Conservation (phyloP, 2,329 filamentous ascomycete genomes). For the Bipolaris bicolor region DNA sequence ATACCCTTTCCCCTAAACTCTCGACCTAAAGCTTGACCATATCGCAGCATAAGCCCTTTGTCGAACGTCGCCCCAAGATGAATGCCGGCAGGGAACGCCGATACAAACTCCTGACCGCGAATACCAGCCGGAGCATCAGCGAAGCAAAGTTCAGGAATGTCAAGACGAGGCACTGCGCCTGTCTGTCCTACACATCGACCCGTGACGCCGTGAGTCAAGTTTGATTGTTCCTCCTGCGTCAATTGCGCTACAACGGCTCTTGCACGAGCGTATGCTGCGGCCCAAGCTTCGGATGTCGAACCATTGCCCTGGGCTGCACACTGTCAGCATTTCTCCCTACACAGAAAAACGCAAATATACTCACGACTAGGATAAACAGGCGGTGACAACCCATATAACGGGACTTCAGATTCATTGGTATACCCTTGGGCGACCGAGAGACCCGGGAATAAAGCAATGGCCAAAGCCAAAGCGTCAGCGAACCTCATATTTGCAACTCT, state of each 20-base stretch:
- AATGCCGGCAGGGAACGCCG: constrained; percentile 39
- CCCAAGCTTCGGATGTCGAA: constrained; percentile 32
- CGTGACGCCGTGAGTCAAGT: constrained; percentile 45
- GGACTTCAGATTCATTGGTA: constrained; percentile 38
- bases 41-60: constrained; percentile 70
- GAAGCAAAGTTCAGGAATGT: constrained; percentile 49
- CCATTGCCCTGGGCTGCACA: constrained; percentile 32
- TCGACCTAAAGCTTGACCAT: constrained; percentile 70
- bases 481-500: constrained; percentile 16
- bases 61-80: constrained; percentile 71
- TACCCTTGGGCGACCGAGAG: constrained; percentile 25
- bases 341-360: background rate
- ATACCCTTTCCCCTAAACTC: constrained; percentile 75
- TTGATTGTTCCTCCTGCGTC: constrained; percentile 53
- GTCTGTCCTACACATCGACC: constrained; percentile 46
- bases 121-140: constrained; percentile 48
- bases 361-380: constrained; percentile 41
- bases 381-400: constrained; percentile 37
- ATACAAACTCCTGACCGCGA: constrained; percentile 40
- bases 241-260: constrained; percentile 49
- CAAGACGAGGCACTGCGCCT: constrained; percentile 45
- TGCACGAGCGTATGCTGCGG: constrained; percentile 45
- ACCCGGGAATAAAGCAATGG: constrained; percentile 18
- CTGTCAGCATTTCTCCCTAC: constrained; percentile 6
- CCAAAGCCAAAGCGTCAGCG: constrained; percentile 2